Evolutionary conservation across 352 stramenopile genomes (phyloP).

Genomic region (Globisporangium takayamanum): DNA sequence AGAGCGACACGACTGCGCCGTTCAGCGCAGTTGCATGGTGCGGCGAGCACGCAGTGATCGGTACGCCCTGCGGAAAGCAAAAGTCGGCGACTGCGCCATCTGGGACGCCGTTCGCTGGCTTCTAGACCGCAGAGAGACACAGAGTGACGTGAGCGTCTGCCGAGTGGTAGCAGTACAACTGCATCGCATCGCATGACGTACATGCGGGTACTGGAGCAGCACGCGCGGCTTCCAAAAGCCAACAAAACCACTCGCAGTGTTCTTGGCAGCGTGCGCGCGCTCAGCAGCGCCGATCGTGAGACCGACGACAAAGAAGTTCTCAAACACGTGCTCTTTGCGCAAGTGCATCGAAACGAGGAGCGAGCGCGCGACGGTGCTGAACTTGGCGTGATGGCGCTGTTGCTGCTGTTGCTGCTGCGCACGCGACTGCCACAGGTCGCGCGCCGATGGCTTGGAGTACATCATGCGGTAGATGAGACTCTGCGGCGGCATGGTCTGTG

Average conservation of each 20-base stretch:
- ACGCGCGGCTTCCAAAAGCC: constrained; percentile 71
- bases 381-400: constrained; percentile 21
- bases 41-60: constrained; percentile 45
- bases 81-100: constrained; percentile 67
- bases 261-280: constrained; percentile 19
- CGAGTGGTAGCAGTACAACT: not conserved
- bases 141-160: not conserved
- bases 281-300: constrained; percentile 30
- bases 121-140: not conserved
- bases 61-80: constrained; percentile 73
- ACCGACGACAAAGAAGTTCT: constrained; percentile 74
- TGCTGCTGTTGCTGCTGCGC: constrained; percentile 2
- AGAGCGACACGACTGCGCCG: constrained; percentile 56
- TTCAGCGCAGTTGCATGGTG: constrained; percentile 41
- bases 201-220: constrained; percentile 61
- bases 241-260: constrained; percentile 20
- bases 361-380: constrained; percentile 60
- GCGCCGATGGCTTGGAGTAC: constrained; percentile 54
- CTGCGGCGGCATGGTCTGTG: constrained; percentile 30
- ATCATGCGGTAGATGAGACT: constrained; percentile 76
- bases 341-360: constrained; percentile 79
- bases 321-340: constrained; percentile 77
- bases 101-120: constrained; percentile 26
- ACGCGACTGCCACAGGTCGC: constrained; percentile 56
- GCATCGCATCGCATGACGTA: constrained; percentile 10